Evolutionary conservation across 139 green algal species (phyloP).

Genomic region (Micromonas commoda): DNA sequence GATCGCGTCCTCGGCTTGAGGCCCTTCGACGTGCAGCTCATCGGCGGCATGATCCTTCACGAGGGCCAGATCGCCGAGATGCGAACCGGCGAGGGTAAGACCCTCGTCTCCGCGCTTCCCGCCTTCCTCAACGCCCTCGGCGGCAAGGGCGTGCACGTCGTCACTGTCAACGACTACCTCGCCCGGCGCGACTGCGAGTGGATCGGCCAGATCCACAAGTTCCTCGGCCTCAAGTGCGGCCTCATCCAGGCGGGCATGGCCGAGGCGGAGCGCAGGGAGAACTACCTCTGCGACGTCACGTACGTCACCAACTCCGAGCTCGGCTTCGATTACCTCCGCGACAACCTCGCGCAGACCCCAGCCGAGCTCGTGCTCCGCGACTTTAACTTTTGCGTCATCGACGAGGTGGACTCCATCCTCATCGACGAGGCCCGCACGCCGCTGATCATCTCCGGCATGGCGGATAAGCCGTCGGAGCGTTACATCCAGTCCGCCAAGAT

Average conservation of each 20-base stretch:
- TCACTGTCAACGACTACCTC: slow-evolving; percentile 46
- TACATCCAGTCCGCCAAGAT: slow-evolving; percentile 84
- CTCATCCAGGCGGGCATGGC: slow-evolving; percentile 49
- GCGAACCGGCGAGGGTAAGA: slow-evolving; percentile 95
- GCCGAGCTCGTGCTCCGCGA: slow-evolving; percentile 17
- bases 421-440: slow-evolving; percentile 70
- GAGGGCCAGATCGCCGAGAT: slow-evolving; percentile 90
- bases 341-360: slow-evolving; percentile 59
- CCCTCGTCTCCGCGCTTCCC: slow-evolving; percentile 79
- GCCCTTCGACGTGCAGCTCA: slow-evolving; percentile 81
- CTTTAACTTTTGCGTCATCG: slow-evolving; percentile 87
- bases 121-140: slow-evolving; percentile 63
- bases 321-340: slow-evolving; percentile 59
- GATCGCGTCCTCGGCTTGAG: slow-evolving; percentile 75
- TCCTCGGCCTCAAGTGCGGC: slow-evolving; percentile 75
- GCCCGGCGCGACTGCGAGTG: slow-evolving; percentile 39
- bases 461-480: slow-evolving; percentile 74
- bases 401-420: slow-evolving; percentile 73
- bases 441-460: slow-evolving; percentile 65
- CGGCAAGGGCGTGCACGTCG: slow-evolving; percentile 68
- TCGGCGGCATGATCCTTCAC: slow-evolving; percentile 86
- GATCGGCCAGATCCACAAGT: slow-evolving; percentile 81
- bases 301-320: slow-evolving; percentile 47
- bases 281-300: slow-evolving; percentile 49
- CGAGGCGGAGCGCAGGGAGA: slow-evolving; percentile 43